A percentile compares a stretch with the other conserved stretches of the same genome.
Evolutionary conservation across 768 basidiomycete species (phyloP).

Genomic region (Trametes cubensis): DNA sequence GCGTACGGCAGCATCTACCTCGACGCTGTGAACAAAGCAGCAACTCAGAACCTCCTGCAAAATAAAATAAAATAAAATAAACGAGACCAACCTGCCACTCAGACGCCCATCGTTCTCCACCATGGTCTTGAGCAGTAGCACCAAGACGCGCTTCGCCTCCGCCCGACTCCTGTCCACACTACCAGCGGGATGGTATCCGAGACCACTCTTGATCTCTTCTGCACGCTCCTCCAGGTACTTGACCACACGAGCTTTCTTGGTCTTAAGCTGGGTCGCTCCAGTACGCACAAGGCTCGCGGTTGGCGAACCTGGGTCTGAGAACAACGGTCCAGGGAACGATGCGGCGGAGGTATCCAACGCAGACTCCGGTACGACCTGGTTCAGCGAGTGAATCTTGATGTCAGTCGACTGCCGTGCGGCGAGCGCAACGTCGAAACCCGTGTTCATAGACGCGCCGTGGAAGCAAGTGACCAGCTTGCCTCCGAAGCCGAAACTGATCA

Average conservation of each 20-base stretch:
- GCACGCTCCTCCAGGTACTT: constrained; percentile 77
- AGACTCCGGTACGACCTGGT: constrained; percentile 70
- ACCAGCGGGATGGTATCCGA: constrained; percentile 65
- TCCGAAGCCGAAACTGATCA: constrained; percentile 93
- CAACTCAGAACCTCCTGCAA: background rate
- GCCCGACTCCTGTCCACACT: constrained; percentile 56
- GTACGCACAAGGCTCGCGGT: constrained; percentile 70
- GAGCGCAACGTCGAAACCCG: constrained; percentile 78
- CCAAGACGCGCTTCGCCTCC: constrained; percentile 76
- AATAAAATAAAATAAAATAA: background rate
- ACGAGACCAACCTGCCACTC: constrained; percentile 71
- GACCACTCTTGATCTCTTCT: constrained; percentile 75
- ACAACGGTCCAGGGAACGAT: constrained; percentile 85
- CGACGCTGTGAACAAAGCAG: constrained; percentile 45
- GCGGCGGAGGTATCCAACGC: constrained; percentile 55
- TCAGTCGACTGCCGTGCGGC: constrained; percentile 70
- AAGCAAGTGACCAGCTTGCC: constrained; percentile 90
- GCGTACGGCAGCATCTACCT: constrained; percentile 76
- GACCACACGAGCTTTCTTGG: constrained; percentile 78
- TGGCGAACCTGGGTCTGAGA: constrained; percentile 71
- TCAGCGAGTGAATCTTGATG: constrained; percentile 67
- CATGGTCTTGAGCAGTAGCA: constrained; percentile 76
- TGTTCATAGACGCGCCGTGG: constrained; percentile 64
- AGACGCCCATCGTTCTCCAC: constrained; percentile 89
- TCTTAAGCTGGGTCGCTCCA: constrained; percentile 66